Evolutionary conservation across 2,329 filamentous ascomycete species (phyloP), one percentile per base, ranked within the genome.

Genomic region (Diaporthe citrichinensis): DNA sequence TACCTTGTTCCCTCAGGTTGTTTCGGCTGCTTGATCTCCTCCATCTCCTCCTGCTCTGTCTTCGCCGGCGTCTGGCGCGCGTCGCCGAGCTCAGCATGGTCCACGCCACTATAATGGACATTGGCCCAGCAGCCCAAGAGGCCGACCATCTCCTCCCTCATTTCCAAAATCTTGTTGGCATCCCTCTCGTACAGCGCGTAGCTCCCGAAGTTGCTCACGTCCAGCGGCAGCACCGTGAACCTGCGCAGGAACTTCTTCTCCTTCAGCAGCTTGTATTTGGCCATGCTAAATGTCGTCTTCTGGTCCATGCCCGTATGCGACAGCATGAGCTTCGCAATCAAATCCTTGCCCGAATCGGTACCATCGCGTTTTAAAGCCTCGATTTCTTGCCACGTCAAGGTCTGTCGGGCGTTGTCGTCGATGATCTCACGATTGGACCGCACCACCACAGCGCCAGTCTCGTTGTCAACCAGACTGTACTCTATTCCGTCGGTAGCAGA

Each of bases 211-310:
- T 92, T 89, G 0, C 92, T 89, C 20, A 97, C 92, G 81, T 98
- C 95, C 79, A 98, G 86, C 0, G 96, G 96, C 71, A 98, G 84
- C 1, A 97, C 91, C 0, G 94, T 95, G 81, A 99, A 98, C 17
- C 95, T 90, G 80, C 94, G 93, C 78, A 98, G 90, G 83, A 98
- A 98, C 85, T 99, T 99, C 82, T 93, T 96, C 78, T 94, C 94
- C 86, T 99, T 99, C 61, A 98, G 89, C 25, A 98, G 87, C 81
- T 97, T 98, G 85, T 99, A 99, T 84, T 99, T 99, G 58, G 96
- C 96, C 75, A 98, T 87, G 3, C 95, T 97, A 81, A 97, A 99
- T 0, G 92, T 90, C 0, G 97, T 98, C 88, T 99, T 99, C 86
- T 98, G 94, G 79, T 98, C 95, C 58, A 99, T 89, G 1, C 93